Conservation (phyloP, 2,329 filamentous ascomycete species). For the Thermomyces lanuginosus region DNA sequence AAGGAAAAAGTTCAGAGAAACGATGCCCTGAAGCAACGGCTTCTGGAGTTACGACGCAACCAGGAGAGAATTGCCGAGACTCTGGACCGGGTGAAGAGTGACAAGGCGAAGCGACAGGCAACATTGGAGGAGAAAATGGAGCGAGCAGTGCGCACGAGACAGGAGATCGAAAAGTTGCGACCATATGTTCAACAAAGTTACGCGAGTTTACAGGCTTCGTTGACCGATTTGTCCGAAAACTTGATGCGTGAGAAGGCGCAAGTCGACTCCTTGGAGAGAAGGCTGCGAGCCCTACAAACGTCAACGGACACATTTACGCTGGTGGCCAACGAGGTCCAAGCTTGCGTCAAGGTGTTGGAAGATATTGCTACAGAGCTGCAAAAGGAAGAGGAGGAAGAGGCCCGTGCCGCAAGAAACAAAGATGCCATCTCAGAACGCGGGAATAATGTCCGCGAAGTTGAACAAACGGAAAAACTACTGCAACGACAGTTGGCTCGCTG, state of each 20-base stretch:
- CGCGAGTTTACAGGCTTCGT: slow-evolving; percentile 59
- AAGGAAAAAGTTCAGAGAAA: slow-evolving; percentile 74
- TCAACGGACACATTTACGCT: slow-evolving; percentile 78
- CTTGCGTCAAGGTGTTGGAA: slow-evolving; percentile 75
- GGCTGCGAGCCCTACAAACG: slow-evolving; percentile 78
- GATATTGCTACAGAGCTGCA: slow-evolving; percentile 70
- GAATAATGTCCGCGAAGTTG: slow-evolving; percentile 81
- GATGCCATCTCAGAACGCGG: slow-evolving; percentile 77
- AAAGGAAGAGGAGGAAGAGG: slow-evolving; percentile 82
- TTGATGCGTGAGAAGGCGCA: slow-evolving; percentile 63
- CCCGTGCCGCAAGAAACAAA: slow-evolving; percentile 61
- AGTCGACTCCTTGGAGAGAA: slow-evolving; percentile 73
- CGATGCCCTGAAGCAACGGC: slow-evolving; percentile 65
- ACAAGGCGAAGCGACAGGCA: slow-evolving; percentile 59
- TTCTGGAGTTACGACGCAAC: slow-evolving; percentile 63
- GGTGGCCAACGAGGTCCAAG: slow-evolving; percentile 68
- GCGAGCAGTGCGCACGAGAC: slow-evolving; percentile 47
- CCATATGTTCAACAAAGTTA: slow-evolving; percentile 89
- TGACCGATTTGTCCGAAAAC: slow-evolving; percentile 67
- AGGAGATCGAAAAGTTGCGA: slow-evolving; percentile 75
- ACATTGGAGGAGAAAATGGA: slow-evolving; percentile 35
- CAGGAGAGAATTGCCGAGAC: slow-evolving; percentile 73
- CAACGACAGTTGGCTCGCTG: slow-evolving; percentile 72
- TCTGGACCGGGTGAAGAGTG: slow-evolving; percentile 65
- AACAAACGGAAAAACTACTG: slow-evolving; percentile 69